Evolutionary conservation across 345 rosid species (phyloP).

Genomic region (Kandelia obovata): DNA sequence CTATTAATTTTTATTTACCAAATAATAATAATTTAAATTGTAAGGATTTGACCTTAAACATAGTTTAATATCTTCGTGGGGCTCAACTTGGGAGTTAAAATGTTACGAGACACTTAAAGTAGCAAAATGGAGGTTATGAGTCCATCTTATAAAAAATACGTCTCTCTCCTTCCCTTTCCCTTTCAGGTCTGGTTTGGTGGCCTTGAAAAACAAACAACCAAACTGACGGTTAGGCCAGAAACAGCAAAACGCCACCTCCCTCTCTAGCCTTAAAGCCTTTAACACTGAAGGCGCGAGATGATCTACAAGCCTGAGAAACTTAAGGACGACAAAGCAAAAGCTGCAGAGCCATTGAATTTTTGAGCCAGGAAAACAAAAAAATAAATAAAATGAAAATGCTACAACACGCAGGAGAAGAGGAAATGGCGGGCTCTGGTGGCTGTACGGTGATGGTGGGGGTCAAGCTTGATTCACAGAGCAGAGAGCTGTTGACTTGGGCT

Average conservation of each 20-base stretch:
- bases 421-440: constrained; percentile 30
- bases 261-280: not conserved
- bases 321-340: constrained; percentile 9
- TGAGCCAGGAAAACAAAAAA: not conserved
- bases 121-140: not conserved
- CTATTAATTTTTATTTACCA: too few relatives aligned
- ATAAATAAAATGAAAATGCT: constrained; percentile 34
- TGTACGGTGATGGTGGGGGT: constrained; percentile 34
- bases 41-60: too few relatives aligned
- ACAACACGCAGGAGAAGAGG: constrained; percentile 22
- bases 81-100: not conserved
- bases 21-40: too few relatives aligned
- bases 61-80: too few relatives aligned
- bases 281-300: constrained; percentile 29
- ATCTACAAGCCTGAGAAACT: constrained; percentile 18
- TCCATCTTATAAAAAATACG: not conserved
- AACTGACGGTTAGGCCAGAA: constrained; percentile 53
- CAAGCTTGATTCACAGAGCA: constrained; percentile 26
- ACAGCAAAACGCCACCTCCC: constrained; percentile 12
- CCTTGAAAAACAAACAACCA: constrained; percentile 50
- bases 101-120: not conserved
- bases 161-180: constrained; percentile 20
- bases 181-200: constrained; percentile 41
- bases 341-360: not conserved
- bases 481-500: constrained; percentile 35